Percentiles rank a stretch among this genome's conserved stretches.
phyloP scores from a whole-genome alignment of 164 flowering plant genomes.

The Vitis amurensis region DNA sequence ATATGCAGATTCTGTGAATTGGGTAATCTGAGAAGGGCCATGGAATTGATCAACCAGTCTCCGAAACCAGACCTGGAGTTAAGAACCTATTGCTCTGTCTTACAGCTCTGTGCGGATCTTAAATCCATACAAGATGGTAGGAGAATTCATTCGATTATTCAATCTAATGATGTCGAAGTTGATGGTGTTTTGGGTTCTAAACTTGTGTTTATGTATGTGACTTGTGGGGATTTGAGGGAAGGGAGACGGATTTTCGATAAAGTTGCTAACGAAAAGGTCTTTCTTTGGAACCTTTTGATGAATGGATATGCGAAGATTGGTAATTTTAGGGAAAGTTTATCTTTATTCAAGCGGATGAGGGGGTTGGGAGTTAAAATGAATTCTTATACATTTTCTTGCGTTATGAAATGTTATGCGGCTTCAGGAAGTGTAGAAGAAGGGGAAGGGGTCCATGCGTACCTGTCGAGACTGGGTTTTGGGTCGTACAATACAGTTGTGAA shows the following conservation, averaged over 20 bases:
- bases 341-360: slow-evolving; percentile 40
- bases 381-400: slow-evolving; percentile 47
- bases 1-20: slow-evolving; percentile 44
- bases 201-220: slow-evolving; percentile 65
- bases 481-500: slow-evolving; percentile 42
- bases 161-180: slow-evolving; percentile 25
- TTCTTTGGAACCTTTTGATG: slow-evolving; percentile 63
- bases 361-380: slow-evolving; percentile 35
- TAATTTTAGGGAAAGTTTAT: slow-evolving; percentile 39
- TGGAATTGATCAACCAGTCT: slow-evolving; percentile 34
- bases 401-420: slow-evolving; percentile 56
- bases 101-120: slow-evolving; percentile 63
- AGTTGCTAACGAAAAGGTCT: slow-evolving; percentile 41
- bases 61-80: slow-evolving; percentile 31
- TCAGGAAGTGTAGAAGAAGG: slow-evolving; percentile 34
- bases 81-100: slow-evolving; percentile 40
- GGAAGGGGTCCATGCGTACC: slow-evolving; percentile 42
- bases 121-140: slow-evolving; percentile 49
- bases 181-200: slow-evolving; percentile 52
- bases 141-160: slow-evolving; percentile 40
- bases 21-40: slow-evolving; percentile 51
- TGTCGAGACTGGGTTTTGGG: slow-evolving; percentile 46
- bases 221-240: slow-evolving; percentile 56
- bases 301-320: slow-evolving; percentile 51
- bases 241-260: slow-evolving; percentile 57